Evolutionary conservation across 495 filamentous ascomycete species (phyloP).

Genomic region (Amphirosellinia nigrospora): DNA sequence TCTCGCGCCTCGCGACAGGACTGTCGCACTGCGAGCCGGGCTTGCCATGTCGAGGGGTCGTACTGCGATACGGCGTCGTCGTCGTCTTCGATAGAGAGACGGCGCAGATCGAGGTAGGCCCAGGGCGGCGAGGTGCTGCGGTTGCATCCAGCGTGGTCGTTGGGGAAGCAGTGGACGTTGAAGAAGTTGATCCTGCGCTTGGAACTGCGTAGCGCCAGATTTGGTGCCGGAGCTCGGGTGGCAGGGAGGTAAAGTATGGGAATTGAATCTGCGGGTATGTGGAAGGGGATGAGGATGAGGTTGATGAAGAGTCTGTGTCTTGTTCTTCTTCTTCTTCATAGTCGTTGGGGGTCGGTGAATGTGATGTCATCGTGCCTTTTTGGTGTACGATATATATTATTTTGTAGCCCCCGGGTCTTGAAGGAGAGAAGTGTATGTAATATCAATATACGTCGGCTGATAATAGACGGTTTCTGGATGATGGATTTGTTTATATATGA

Average conservation of each 20-base stretch:
- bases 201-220: constrained; percentile 39
- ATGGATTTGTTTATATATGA: neutral
- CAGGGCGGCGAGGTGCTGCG: constrained; percentile 36
- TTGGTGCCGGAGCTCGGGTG: constrained; percentile 42
- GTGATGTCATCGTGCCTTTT: constrained; percentile 12
- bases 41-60: constrained; percentile 38
- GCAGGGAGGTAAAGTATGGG: constrained; percentile 34
- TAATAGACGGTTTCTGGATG: too few relatives aligned
- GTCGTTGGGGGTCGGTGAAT: neutral
- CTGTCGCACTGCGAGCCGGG: constrained; percentile 24
- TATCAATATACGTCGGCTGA: too few relatives aligned
- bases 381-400: too few relatives aligned
- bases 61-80: constrained; percentile 31
- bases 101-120: constrained; percentile 37
- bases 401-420: too few relatives aligned
- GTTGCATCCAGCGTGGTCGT: constrained; percentile 32
- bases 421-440: too few relatives aligned
- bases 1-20: constrained; percentile 34
- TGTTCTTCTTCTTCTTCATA: too few relatives aligned
- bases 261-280: neutral
- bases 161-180: constrained; percentile 40
- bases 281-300: constrained; percentile 11
- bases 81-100: constrained; percentile 30
- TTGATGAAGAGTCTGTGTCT: neutral
- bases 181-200: constrained; percentile 38